Evolutionary conservation across 2,329 filamentous ascomycete genomes (phyloP).

Genomic region (Mariannaea elegans): DNA sequence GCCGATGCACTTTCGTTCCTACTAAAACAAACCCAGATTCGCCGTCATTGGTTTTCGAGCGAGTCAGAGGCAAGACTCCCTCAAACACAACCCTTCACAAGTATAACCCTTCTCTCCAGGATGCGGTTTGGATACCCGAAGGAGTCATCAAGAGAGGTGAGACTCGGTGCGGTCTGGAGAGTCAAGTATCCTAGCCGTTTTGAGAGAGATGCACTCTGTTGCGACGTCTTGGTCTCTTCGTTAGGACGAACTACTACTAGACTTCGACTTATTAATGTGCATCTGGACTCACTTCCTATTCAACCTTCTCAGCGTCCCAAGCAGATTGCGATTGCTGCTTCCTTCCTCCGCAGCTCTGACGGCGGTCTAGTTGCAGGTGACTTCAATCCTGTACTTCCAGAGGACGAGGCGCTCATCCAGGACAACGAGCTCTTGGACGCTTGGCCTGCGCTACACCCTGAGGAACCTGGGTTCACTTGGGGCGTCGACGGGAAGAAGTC

Average conservation of each 20-base stretch:
- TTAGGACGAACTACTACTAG: constrained; percentile 4
- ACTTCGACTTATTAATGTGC: constrained; percentile 49
- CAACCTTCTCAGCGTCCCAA: constrained; percentile 41
- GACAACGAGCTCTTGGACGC: constrained; percentile 47
- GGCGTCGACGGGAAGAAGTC: constrained; percentile 43
- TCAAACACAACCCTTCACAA: constrained; percentile 37
- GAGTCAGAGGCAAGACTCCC: constrained; percentile 38
- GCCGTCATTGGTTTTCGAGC: constrained; percentile 43
- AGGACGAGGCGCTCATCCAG: constrained; percentile 44
- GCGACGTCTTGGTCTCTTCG: constrained; percentile 41
- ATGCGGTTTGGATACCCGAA: constrained; percentile 31
- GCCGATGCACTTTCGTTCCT: constrained; percentile 33
- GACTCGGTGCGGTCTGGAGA: constrained; percentile 44
- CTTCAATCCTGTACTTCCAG: constrained; percentile 49
- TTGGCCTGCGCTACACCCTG: constrained; percentile 42
- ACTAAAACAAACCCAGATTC: constrained; percentile 37
- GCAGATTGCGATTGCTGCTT: constrained; percentile 41
- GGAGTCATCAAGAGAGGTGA: neutral
- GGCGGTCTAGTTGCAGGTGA: constrained; percentile 50
- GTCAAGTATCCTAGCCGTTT: constrained; percentile 44
- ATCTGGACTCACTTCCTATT: constrained; percentile 47
- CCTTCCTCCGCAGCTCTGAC: constrained; percentile 37
- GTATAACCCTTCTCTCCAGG: constrained; percentile 42
- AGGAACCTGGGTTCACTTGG: constrained; percentile 49
- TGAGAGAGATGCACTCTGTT: constrained; percentile 46